phyloP scores from a whole-genome alignment of 2,329 filamentous ascomycete species.

The Arthrobotrys megalospora region DNA sequence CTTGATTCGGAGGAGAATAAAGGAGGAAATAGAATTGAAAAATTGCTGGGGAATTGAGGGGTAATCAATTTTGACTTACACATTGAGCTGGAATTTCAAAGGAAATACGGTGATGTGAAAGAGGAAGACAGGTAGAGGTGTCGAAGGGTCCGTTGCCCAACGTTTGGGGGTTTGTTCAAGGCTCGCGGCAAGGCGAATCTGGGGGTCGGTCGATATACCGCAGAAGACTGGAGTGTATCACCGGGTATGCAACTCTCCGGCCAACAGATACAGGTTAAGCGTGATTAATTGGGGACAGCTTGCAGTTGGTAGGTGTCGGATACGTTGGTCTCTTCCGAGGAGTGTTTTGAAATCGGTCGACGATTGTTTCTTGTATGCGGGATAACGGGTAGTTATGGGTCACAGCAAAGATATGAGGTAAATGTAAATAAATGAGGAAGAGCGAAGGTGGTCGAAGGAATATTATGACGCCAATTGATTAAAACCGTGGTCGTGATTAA shows the following conservation, averaged over 20 bases:
- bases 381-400: background rate
- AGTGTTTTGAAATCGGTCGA: constrained; percentile 13
- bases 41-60: background rate
- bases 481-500: constrained; percentile 1
- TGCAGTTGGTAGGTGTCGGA: constrained; percentile 34
- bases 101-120: constrained; percentile 37
- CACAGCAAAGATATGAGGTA: background rate
- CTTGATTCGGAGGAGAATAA: constrained; percentile 30
- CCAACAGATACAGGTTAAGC: constrained; percentile 20
- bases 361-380: constrained; percentile 8
- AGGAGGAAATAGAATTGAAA: constrained; percentile 33
- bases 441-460: constrained; percentile 12
- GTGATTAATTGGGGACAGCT: constrained; percentile 27
- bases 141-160: constrained; percentile 26
- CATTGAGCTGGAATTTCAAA: constrained; percentile 51
- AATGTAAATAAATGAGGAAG: constrained; percentile 1
- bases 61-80: constrained; percentile 46
- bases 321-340: constrained; percentile 1
- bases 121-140: constrained; percentile 20
- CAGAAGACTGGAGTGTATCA: constrained; percentile 39
- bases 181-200: constrained; percentile 59
- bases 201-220: constrained; percentile 28
- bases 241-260: constrained; percentile 43
- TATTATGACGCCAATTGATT: constrained; percentile 26
- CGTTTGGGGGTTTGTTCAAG: constrained; percentile 49